phyloP scores from a whole-genome alignment of 257 asterid species.

The Forsythia viridissima region DNA sequence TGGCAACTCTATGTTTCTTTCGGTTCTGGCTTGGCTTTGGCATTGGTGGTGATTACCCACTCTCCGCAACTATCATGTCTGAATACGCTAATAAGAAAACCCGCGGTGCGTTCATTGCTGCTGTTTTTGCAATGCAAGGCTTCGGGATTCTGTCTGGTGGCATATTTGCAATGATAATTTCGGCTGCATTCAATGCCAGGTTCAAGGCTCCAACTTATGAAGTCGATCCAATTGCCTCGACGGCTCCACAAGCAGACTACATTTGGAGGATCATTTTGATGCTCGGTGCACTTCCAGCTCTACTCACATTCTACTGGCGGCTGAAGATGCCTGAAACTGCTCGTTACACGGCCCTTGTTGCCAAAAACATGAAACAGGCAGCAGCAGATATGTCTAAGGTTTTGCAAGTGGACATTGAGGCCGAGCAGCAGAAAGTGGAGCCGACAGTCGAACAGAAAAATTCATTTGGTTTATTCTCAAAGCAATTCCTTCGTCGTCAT shows the following conservation, averaged over 20 bases:
- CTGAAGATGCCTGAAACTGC: slow-evolving; percentile 71
- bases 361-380: slow-evolving; percentile 52
- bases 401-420: slow-evolving; percentile 41
- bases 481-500: slow-evolving; percentile 44
- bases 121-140: slow-evolving; percentile 73
- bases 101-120: slow-evolving; percentile 63
- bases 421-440: slow-evolving; percentile 26
- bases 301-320: slow-evolving; percentile 55
- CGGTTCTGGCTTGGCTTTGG: slow-evolving; percentile 73
- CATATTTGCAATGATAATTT: slow-evolving; percentile 41
- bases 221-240: slow-evolving; percentile 47
- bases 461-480: slow-evolving; percentile 47
- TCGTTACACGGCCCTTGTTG: slow-evolving; percentile 66
- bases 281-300: slow-evolving; percentile 56
- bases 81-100: slow-evolving; percentile 67
- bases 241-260: slow-evolving; percentile 53
- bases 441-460: not conserved
- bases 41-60: slow-evolving; percentile 65
- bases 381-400: slow-evolving; percentile 62
- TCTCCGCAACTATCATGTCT: slow-evolving; percentile 77
- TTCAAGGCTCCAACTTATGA: slow-evolving; percentile 46
- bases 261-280: slow-evolving; percentile 64
- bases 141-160: slow-evolving; percentile 63
- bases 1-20: slow-evolving; percentile 64
- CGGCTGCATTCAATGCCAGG: slow-evolving; percentile 35